Base-by-base conservation (phyloP, 176 grass and related monocot species). In the Neostapfia colusana region DNA sequence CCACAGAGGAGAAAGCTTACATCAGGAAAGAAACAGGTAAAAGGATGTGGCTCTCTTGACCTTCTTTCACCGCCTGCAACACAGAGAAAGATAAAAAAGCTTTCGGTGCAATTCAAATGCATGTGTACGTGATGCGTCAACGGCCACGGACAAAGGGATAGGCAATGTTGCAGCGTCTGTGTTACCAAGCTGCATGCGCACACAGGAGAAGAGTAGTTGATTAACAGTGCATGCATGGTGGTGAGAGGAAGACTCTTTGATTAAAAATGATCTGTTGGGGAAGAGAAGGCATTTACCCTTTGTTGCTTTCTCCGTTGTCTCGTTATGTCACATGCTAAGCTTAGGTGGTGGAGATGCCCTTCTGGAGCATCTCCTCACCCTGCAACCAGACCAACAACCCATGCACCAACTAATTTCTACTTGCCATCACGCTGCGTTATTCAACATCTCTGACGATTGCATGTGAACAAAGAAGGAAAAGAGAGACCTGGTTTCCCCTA, bases 281-380 rank as follows among this genome's bases (percentile, higher is more conserved):
- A 20, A 11, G 41, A 27, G 26, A 16, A 50, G 38, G 36, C 49
- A 37, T 74, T 60, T 70, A 27, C 10, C 17, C 11, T 68, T 89
- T 89, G 92, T 86, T 91, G 80, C 44, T 65, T 79, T 91, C 60
- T 75, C 37, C 0, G 39, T 89, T 91, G 92, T 91, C 92, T 63
- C 48, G 39, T 86, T 82, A 82, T 91, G 92, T 95, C 86, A 91
- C 92, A 89, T 67, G 83, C 18, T 59, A 42, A 68, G 21, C 34
- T 88, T 84, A 80, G 73, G 15, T 50, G 45, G 70, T 27, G 50
- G 69, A 36, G 69, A 74, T 43, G 65, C 63, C 62, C 48, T 34
- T 66, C 31, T 17, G 76, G 71, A 61, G 78, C 59, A 75, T 70
- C 63, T 64, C 55, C 46, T 49, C 4, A 28, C 56, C 16, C 77